Evolutionary conservation across 2,329 filamentous ascomycete species (phyloP).

Genomic region (Exophiala aquamarina): DNA sequence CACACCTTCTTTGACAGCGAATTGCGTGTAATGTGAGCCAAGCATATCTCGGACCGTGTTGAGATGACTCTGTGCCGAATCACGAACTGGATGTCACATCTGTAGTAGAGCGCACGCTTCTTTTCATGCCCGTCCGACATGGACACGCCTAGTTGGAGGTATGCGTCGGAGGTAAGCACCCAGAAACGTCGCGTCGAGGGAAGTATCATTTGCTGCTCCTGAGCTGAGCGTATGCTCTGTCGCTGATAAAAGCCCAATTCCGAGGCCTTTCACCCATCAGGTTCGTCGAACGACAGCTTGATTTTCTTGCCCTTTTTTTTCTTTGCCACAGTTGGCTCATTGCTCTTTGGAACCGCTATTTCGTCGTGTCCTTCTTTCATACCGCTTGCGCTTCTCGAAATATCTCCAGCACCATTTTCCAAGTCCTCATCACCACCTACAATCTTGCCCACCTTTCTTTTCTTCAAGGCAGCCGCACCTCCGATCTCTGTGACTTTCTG

Average conservation of each 20-base stretch:
- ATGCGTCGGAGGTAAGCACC: too few species aligned
- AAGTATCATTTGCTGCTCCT: too few species aligned
- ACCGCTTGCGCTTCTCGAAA: constrained; percentile 4
- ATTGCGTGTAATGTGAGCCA: too few species aligned
- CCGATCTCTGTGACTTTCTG: constrained; percentile 22
- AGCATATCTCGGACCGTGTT: too few species aligned
- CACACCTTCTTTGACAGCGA: too few species aligned
- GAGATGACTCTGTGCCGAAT: too few species aligned
- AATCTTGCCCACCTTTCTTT: constrained; percentile 25
- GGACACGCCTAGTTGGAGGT: too few species aligned
- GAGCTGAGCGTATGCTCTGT: too few species aligned
- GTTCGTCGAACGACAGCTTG: constrained; percentile 29
- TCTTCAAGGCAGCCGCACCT: constrained; percentile 16
- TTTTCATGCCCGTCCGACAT: too few species aligned
- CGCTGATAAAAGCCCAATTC: not conserved
- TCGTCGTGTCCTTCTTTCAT: not conserved
- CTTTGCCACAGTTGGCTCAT: constrained; percentile 7
- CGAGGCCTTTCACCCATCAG: constrained; percentile 16
- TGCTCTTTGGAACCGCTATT: constrained; percentile 7
- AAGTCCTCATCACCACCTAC: constrained; percentile 20
- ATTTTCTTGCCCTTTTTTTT: constrained; percentile 29
- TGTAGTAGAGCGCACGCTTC: too few species aligned
- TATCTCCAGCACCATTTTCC: not conserved
- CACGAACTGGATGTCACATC: too few species aligned
- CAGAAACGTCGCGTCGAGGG: too few species aligned